Evolutionary conservation across 2,329 filamentous ascomycete genomes (phyloP), one percentile per base, ranked within the genome.

Genomic region (Paramyrothecium roridum): DNA sequence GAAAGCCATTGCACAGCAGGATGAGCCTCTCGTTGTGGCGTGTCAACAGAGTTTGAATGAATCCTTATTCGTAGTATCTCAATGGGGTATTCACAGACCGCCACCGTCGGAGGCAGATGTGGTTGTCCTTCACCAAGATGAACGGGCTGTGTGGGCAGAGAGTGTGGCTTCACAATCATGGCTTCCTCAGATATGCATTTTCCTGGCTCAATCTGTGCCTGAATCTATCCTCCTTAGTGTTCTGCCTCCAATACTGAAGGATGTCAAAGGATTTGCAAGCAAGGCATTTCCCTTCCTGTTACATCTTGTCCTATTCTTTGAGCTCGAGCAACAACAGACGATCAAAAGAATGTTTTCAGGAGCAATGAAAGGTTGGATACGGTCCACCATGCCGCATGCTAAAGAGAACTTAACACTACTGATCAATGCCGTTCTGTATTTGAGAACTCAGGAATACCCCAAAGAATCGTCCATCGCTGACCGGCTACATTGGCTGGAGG

Each of bases 261-360:
- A 80, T 13, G 83, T 93, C 23, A 80, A 83, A 45, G 82, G 83
- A 0, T 86, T 97, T 65, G 88, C 92, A 0, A 82, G 87, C 57
- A 82, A 86, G 46, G 78, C 91, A 0, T 87, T 98, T 51, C 92
- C 93, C 0, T 96, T 90, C 61, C 82, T 98, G 53, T 76, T 96
- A 3, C 96, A 99, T 70, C 77, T 96, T 46, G 85, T 92, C 17
- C 78, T 99, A 1, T 76, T 86, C 1, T 81, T 84, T 45, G 87
- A 93, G 63, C 72, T 82, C n/a, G 80, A 88, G 26, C 78, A 80
- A 43, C 80, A 86, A 26, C 81, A 85, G 58, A 74, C 71, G 1
- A 74, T 85, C 33, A 88, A 86, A 54, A 77, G 80, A 8, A 73
- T 74, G 8, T 67, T 97, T 1, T 96, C 93, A 1, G 75, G 77